Conservation (phyloP, 2,329 filamentous ascomycete genomes). For the Penicillium sp. region DNA sequence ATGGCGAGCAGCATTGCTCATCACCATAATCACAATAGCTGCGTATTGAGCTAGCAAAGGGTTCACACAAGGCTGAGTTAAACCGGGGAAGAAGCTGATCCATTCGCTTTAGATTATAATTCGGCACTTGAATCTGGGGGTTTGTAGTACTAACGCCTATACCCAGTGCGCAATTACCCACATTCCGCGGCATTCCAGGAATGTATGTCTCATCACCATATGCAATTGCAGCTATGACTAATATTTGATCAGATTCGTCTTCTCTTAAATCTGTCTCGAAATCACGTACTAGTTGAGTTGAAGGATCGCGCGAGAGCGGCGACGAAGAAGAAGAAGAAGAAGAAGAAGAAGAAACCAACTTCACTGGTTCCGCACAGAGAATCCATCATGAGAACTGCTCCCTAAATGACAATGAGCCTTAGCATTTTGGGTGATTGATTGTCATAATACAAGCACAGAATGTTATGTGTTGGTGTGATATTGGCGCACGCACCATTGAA, state of each 20-base stretch:
- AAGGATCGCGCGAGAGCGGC: constrained; percentile 14
- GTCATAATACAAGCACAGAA: background rate
- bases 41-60: constrained; percentile 17
- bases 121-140: background rate
- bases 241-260: background rate
- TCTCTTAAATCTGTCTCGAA: background rate
- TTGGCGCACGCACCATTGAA: constrained; percentile 22
- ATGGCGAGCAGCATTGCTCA: constrained; percentile 12
- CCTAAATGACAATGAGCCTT: constrained; percentile 11
- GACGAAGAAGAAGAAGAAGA: constrained; percentile 15
- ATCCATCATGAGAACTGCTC: constrained; percentile 26
- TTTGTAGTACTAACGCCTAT: constrained; percentile 18
- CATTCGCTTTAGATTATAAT: background rate
- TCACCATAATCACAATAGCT: constrained; percentile 21
- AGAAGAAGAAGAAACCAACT: constrained; percentile 15
- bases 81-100: constrained; percentile 6
- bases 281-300: constrained; percentile 16
- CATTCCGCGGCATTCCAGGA: constrained; percentile 18
- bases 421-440: background rate
- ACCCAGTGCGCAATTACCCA: constrained; percentile 20
- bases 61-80: constrained; percentile 13
- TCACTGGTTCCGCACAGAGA: constrained; percentile 27
- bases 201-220: constrained; percentile 25
- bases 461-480: background rate
- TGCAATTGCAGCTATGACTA: constrained; percentile 22